These are phyloP conservation scores for Petunia secreta DNA, from an alignment of 257 asterid genomes.

Conservation along the genomic window DNA sequence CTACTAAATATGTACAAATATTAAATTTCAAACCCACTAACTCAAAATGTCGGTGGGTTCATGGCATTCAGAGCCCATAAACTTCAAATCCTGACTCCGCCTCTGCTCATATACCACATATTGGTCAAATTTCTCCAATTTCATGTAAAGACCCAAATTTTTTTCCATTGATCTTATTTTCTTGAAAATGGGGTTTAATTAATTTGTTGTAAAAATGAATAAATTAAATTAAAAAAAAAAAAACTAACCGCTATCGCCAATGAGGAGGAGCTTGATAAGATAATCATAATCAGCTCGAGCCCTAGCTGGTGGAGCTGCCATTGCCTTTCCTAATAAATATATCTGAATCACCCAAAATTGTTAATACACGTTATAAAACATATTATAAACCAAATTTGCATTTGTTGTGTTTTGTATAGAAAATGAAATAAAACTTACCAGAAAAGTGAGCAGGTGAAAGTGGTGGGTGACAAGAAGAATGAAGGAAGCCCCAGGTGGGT, in stretches of 20 bases:
- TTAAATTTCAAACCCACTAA: too few species aligned
- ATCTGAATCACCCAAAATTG: background rate
- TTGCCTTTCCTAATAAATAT: background rate
- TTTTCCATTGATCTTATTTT: background rate
- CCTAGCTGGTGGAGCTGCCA: slow-evolving; percentile 45
- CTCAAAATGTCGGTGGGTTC: too few species aligned
- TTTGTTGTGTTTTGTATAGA: too few species aligned
- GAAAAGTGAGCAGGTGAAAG: too few species aligned
- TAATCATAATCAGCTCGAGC: slow-evolving; percentile 45
- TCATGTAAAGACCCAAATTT: slow-evolving; percentile 4
- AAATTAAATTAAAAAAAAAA: background rate
- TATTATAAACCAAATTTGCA: background rate
- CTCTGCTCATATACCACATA: background rate
- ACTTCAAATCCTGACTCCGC: too few species aligned
- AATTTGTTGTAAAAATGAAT: background rate
- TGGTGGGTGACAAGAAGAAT: too few species aligned
- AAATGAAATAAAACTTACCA: background rate
- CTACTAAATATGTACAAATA: too few species aligned
- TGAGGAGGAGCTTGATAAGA: slow-evolving; percentile 41
- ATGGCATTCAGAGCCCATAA: too few species aligned
- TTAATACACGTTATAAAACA: background rate
- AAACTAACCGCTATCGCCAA: slow-evolving; percentile 46
- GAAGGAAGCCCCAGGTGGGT: too few species aligned
- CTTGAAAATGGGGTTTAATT: background rate
- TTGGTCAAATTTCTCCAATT: slow-evolving; percentile 1